Evolutionary conservation across 108 stramenopile genomes (phyloP), one percentile per base, ranked within the genome.

Genomic region (Cyclostephanos invisitatus): DNA sequence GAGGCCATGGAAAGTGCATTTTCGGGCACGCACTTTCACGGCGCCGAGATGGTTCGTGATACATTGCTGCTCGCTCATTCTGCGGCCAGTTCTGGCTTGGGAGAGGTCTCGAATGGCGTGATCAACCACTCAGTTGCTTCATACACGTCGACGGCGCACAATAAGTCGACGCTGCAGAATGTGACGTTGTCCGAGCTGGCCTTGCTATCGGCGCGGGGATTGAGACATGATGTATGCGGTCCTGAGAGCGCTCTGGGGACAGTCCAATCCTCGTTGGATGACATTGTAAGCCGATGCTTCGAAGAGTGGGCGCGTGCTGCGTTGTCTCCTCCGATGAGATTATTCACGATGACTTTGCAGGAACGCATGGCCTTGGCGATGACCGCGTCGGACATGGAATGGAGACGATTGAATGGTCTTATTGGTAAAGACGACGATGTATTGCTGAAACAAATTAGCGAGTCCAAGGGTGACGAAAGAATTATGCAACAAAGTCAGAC

Each of bases 1-100:
- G 91, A 95, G 67, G 91, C 94, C 6, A 87, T 89, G 51, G 94
- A 95, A 61, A 81, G 80, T 51, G 94, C 94, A 24, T 95, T 95
- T 82, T 90, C 91, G 9, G 94, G 94, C 64, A 93, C 91, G 21
- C 87, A 84, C 62, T 93, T 90, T 53, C 89, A 88, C 50, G 94
- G 94, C 11, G 91, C 90, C 14, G 90, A 95, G 74, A 91, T 93
- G 94, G 86, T 95, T 22, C 67, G 90, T 17, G 91, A 91, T 67
- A 95, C 91, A 21, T 57, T 95, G 54, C 77, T 93, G 4, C 70
- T 95, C 20, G 24, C 68, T 49, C 62, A 62, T 21, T 72, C 89
- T 6, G 64, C 74, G 11, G 40, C 67, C n/a, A 15, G 32, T 9
- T 81, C 64, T 59, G 73, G 36, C 7, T 36, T 59, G 29, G 62